Evolutionary conservation across 306 rosid genomes (phyloP), one percentile per base, ranked within the genome.

Genomic region (Cicer pinnatifidum): DNA sequence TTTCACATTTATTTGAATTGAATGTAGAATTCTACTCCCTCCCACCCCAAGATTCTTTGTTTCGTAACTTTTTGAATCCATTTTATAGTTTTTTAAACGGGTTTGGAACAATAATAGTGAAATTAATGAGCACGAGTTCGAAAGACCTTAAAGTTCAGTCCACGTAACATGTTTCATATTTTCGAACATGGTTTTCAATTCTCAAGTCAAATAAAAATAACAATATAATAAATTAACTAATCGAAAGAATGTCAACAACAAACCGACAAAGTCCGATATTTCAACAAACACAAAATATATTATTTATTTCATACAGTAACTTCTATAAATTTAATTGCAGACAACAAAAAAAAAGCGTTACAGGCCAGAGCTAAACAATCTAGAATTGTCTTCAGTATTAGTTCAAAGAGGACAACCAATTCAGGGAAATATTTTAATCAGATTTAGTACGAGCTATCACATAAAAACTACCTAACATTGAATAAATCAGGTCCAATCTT

Each of bases 71-170:
- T 50, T 13, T 11, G 7, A 20, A 47, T 48, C 44, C 59, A 8
- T 28, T 45, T 48, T 9, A 48, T n/a, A 12, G 38, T 28, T 47
- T 11, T 51, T 51, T 28, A 71, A 54, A 71, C 9, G 41, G 53
- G 46, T 54, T 11, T 40, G 12, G n/a, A 39, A 39, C 23, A 39
- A 39, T 40, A 45, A 8, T 28, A 33, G 9, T 17, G 54, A 38
- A 69, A 33, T 8, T 46, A 47, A 59, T 69, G 62, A 47, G 13
- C 19, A 59, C 44, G 51, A 15, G 54, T 59, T 69, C 20, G 71
- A n/a, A 77, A 77, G 45, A 58, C 63, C 20, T 38, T 54, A 39
- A 40, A 48, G 44, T 43, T 66, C 50, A 44, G 74, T 67, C 58
- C 15, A 44, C 9, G 28, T 67, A 54, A 67, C 48, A 76, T 44